phyloP scores from a whole-genome alignment of 495 filamentous ascomycete genomes.

The Aspergillus egyptiacus region DNA sequence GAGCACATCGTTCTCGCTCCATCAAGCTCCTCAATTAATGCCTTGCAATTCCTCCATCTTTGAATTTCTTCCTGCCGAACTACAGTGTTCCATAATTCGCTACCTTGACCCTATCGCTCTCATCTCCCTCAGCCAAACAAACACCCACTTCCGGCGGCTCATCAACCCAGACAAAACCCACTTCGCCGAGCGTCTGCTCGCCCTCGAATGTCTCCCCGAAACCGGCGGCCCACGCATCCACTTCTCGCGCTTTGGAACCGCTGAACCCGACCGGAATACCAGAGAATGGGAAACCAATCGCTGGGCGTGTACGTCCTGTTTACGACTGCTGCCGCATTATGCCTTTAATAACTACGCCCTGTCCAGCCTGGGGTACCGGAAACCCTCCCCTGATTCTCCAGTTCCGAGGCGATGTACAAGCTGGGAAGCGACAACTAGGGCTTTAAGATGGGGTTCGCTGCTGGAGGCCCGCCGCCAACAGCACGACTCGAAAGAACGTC shows the following conservation, averaged over 20 bases:
- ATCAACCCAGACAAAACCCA: not conserved
- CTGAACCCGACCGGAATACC: not conserved
- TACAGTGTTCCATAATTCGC: conserved; percentile 1
- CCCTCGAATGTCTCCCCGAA: not conserved
- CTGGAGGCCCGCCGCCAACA: not conserved
- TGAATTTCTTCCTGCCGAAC: not conserved
- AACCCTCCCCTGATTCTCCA: not conserved
- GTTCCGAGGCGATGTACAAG: not conserved
- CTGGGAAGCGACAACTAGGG: not conserved
- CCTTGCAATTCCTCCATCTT: not conserved
- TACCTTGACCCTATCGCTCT: conserved; percentile 1
- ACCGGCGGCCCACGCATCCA: not conserved
- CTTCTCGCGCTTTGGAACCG: not conserved
- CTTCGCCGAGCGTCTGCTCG: not conserved
- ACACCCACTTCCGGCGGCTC: not conserved
- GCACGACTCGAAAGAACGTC: not conserved
- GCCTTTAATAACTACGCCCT: not conserved
- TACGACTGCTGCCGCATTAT: not conserved
- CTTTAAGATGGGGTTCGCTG: not conserved
- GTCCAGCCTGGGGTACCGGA: not conserved
- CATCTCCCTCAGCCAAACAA: not conserved
- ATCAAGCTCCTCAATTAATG: no score
- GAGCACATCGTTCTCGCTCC: no score
- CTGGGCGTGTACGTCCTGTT: not conserved
- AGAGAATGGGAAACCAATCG: not conserved